These are phyloP conservation scores for Gyromitra esculenta DNA, from an alignment of 2,329 filamentous ascomycete species.

Conservation along the genomic window DNA sequence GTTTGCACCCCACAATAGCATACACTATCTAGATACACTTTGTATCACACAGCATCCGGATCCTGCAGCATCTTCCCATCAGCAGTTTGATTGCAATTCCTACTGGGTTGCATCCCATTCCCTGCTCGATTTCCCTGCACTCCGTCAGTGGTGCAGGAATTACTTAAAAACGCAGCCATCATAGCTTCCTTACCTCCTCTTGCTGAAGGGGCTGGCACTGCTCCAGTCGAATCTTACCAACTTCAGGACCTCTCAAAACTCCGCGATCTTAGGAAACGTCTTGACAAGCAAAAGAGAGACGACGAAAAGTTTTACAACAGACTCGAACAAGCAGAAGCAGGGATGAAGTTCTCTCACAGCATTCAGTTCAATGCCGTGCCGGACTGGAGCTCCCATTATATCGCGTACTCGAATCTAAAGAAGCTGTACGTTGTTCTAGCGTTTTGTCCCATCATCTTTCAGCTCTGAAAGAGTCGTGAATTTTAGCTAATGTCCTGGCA, in stretches of 20 bases:
- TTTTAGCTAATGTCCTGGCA: conserved; percentile 60
- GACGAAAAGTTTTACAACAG: conserved; percentile 65
- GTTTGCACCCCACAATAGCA: conserved; percentile 36
- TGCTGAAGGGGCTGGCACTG: conserved; percentile 32
- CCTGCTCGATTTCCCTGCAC: conserved; percentile 39
- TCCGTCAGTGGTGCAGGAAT: conserved; percentile 43
- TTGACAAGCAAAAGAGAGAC: conserved; percentile 51
- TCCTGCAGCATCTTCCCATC: conserved; percentile 15
- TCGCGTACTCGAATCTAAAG: conserved; percentile 98
- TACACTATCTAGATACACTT: conserved; percentile 32
- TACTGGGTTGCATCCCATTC: conserved; percentile 16
- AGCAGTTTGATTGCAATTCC: conserved; percentile 26
- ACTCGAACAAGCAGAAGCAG: conserved; percentile 75
- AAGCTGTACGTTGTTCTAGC: conserved; percentile 76
- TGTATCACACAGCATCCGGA: conserved; percentile 33
- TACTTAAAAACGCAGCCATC: conserved; percentile 49
- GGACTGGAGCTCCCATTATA: conserved; percentile 99
- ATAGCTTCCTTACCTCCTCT: conserved; percentile 46
- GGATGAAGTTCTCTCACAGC: conserved; percentile 99
- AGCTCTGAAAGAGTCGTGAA: background rate
- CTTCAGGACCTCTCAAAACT: conserved; percentile 48
- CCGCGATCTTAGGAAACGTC: conserved; percentile 30
- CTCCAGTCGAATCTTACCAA: conserved; percentile 48
- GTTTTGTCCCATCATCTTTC: conserved; percentile 18
- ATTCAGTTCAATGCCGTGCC: conserved; percentile 99